Conservation (phyloP, 1,284 basidiomycete genomes). For the Omphalotus olearius region DNA sequence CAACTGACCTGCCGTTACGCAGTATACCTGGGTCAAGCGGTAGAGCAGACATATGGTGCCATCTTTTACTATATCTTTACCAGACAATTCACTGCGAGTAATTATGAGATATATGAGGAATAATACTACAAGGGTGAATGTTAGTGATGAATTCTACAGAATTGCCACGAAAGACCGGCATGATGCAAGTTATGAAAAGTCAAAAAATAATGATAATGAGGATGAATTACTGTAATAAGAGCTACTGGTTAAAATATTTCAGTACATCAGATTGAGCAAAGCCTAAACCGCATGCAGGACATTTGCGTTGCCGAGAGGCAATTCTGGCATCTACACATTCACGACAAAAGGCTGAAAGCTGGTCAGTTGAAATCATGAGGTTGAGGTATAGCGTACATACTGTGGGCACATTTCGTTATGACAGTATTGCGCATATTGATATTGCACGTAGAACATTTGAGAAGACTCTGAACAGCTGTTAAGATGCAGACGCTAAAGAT, state of each 20-base stretch:
- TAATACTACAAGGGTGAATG: conserved; percentile 14
- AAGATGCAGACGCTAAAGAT: background rate
- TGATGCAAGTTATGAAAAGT: conserved; percentile 4
- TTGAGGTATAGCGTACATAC: conserved; percentile 44
- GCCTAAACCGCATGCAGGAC: conserved; percentile 83
- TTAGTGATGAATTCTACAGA: conserved; percentile 9
- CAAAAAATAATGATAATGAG: conserved; percentile 7
- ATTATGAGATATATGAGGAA: conserved; percentile 11
- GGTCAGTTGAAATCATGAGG: background rate
- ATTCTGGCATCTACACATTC: conserved; percentile 85
- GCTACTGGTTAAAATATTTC: conserved; percentile 78
- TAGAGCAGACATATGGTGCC: conserved; percentile 25
- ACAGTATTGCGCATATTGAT: conserved; percentile 82
- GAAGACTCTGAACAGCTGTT: conserved; percentile 58
- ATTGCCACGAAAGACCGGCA: background rate
- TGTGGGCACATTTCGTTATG: conserved; percentile 93
- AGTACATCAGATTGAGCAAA: conserved; percentile 90
- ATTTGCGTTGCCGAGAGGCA: conserved; percentile 91
- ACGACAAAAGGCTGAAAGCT: conserved; percentile 78
- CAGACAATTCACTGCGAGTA: conserved; percentile 3
- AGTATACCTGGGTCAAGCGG: conserved; percentile 97
- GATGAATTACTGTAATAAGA: background rate
- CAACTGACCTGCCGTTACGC: conserved; percentile 16
- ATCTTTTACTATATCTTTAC: background rate
- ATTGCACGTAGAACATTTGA: conserved; percentile 92